Percentiles rank a stretch among this genome's conserved stretches.
These are phyloP conservation scores for Abelmoschus esculentus DNA, from an alignment of 345 rosid genomes.

Conservation along the genomic window DNA sequence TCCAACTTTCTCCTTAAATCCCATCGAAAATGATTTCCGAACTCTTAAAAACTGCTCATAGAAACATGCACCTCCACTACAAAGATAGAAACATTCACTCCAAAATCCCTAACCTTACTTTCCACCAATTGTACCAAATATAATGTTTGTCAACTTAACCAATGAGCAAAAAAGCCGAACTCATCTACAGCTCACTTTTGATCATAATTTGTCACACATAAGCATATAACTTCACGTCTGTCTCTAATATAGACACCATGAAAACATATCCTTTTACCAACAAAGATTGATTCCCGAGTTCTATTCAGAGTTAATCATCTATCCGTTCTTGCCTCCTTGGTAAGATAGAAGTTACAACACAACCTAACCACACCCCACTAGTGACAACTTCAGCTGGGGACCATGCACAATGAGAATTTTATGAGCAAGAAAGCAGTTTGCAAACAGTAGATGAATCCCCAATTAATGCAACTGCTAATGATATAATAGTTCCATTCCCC, in stretches of 20 bases:
- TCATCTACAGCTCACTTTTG: not conserved
- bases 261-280: not conserved
- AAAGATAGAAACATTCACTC: too few species aligned
- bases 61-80: not conserved
- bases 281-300: not conserved
- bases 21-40: not conserved
- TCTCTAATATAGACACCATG: not conserved
- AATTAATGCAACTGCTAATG: not conserved
- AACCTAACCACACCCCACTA: not conserved
- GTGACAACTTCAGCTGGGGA: not conserved
- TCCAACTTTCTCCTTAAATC: not conserved
- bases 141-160: not conserved
- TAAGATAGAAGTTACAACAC: not conserved
- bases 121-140: not conserved
- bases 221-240: not conserved
- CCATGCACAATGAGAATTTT: not conserved
- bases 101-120: not conserved
- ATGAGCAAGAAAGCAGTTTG: not conserved
- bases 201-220: not conserved
- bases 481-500: too few species aligned
- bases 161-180: not conserved
- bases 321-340: too few species aligned
- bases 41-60: not conserved
- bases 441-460: not conserved
- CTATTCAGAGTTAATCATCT: not conserved